phyloP scores from a whole-genome alignment of 1,284 basidiomycete genomes.

The Sanghuangporus weigelae region DNA sequence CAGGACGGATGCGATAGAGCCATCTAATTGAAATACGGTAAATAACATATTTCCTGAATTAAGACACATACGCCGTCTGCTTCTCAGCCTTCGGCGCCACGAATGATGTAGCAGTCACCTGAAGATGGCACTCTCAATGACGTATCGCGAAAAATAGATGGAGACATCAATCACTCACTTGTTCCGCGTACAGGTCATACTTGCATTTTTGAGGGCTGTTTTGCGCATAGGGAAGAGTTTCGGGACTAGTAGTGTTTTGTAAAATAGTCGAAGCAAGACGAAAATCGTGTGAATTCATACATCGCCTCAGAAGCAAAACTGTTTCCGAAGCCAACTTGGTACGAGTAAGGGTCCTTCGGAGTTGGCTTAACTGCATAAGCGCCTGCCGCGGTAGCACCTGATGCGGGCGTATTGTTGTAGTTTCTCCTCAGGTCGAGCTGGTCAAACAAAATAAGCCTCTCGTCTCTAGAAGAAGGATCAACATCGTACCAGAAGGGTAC shows the following conservation, averaged over 20 bases:
- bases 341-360: conserved; percentile 27
- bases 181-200: conserved; percentile 36
- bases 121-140: conserved; percentile 6
- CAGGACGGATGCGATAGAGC: conserved; percentile 62
- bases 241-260: conserved; percentile 23
- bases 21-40: conserved; percentile 34
- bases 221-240: conserved; percentile 31
- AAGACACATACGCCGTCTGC: conserved; percentile 35
- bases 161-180: conserved; percentile 17
- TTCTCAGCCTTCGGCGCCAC: conserved; percentile 36
- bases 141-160: background rate
- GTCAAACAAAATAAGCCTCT: background rate
- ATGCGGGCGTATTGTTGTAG: conserved; percentile 8
- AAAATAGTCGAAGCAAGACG: background rate
- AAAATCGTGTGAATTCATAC: conserved; percentile 6
- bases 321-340: conserved; percentile 30
- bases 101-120: conserved; percentile 36
- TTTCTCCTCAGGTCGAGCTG: conserved; percentile 3
- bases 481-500: background rate
- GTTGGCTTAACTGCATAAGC: conserved; percentile 36
- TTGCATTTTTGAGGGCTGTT: conserved; percentile 35
- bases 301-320: conserved; percentile 25
- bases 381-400: conserved; percentile 33
- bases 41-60: background rate
- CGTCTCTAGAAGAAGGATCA: background rate